Evolutionary conservation across 2,329 filamentous ascomycete species (phyloP), one percentile per base, ranked within the genome.

Genomic region (Nemania sp.): DNA sequence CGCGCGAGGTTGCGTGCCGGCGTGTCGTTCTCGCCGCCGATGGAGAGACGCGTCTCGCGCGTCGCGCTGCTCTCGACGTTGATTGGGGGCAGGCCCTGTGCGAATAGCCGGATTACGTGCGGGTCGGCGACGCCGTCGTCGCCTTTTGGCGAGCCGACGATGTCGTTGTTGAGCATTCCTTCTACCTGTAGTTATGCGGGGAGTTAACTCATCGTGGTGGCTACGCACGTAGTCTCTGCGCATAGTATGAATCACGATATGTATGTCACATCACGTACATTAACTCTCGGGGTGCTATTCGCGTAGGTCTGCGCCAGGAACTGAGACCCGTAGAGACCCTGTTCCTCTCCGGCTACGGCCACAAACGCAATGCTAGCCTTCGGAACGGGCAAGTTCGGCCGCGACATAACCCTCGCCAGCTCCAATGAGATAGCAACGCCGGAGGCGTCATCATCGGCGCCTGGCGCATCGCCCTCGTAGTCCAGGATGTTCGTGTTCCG

Each of bases 121-220:
- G 81, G 85, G 71, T 86, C 82, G 62, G 78, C 77, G 52, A 80
- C 78, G 22, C 82, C 84, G 20, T 81, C 80, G 62, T 83, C 81
- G 8, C 82, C 83, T 1, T 77, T 81, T 1, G 82, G 80, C 5
- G 81, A 85, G 41, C 87, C 87, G 5, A 89, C 83, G 64, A 88
- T 87, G 76, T 89, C 86, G 77, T 86, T 85, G 70, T 84, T 89
- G 62, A 86, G 82, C 81, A 88, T 87, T 15, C 82, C 87, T 76
- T 87, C 85, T 3, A 89, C 85, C 72, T 88, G 35, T 59, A 22
- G 10, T n/a, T 3, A 35, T 8, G 7, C 18, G 5, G 22, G 24
- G 2, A 24, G 49, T 29, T n/a, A 52, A 20, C 11, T n/a, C n/a
- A n/a, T n/a, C 47, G 5, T 15, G 35, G 13, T 15, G 13, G 35